Base-by-base conservation (phyloP, 2,329 filamentous ascomycete species). In the Coniella vitis region DNA sequence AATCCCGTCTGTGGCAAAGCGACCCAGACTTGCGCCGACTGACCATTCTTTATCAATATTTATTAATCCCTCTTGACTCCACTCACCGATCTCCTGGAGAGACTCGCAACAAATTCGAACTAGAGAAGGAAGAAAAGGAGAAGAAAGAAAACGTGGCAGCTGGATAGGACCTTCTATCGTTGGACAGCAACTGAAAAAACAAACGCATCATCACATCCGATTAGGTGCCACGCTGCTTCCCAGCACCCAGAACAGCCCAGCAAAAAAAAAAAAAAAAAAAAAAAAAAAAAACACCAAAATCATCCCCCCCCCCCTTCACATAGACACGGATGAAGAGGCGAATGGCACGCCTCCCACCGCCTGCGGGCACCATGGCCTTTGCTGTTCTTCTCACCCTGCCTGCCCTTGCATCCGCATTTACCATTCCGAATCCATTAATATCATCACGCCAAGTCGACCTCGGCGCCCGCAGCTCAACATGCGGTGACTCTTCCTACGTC, bases 401-500 rank as follows among this genome's bases (percentile, higher is more conserved):
- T 17, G 41, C 40, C 32, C 39, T 52, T 8, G 29, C 48, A 17
- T 51, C 51, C 20, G 39, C 51, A 36, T 45, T 53, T 20, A 47
- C 46, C 39, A 47, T 44, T 36, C 51, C 45, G 3, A 29, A 38
- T 10, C 43, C 35, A 19, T 21, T 45, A 17, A 17, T 25, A 21
- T 5, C 22, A 39, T 17, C 36, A 40, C 19, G 36, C 20, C 44
- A 40, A 9, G n/a, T 16, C 22, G 36, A 47, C 31, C 37, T 53
- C 17, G 43, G 47, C 36, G 21, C 29, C 44, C 51, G 51, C 20
- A 31, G 35, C 19, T 53, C 51, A 38, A 44, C 51, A 44, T 53
- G 51, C 14, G 51, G 51, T 36, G 51, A 50, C 39, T 45, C 51
- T 4, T 47, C 51, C 44, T 74, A 79, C 48, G 63, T 66, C 16